Percentiles rank a stretch among this genome's conserved stretches.
phyloP scores from a whole-genome alignment of 2,329 filamentous ascomycete species.

The Coniochaeta sp. region DNA sequence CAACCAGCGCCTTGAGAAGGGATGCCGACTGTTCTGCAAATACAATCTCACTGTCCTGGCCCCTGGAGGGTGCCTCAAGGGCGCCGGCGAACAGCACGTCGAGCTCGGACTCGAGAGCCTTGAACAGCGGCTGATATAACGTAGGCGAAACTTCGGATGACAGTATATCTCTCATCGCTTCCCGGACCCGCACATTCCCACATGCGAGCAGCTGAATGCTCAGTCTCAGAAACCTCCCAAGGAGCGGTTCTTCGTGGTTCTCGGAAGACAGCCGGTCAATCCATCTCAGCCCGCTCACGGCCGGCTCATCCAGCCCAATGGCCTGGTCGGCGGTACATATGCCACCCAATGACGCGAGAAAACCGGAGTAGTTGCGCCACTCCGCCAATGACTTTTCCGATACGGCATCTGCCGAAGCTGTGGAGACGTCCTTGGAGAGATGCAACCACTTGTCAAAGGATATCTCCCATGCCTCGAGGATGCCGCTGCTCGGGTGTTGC shows the following conservation, averaged over 20 bases:
- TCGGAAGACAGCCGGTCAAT: conserved; percentile 56
- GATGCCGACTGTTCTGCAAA: conserved; percentile 64
- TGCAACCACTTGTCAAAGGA: conserved; percentile 60
- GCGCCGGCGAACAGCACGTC: conserved; percentile 55
- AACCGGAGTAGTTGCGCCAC: conserved; percentile 64
- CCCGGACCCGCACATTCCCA: conserved; percentile 55
- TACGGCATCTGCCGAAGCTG: conserved; percentile 39
- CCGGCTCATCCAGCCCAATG: conserved; percentile 49
- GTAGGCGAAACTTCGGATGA: conserved; percentile 57
- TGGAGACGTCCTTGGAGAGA: conserved; percentile 56
- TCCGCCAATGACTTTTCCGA: conserved; percentile 52
- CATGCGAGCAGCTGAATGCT: conserved; percentile 61
- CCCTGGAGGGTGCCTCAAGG: conserved; percentile 41
- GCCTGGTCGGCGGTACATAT: conserved; percentile 57
- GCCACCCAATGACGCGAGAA: conserved; percentile 59
- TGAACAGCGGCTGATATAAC: conserved; percentile 57
- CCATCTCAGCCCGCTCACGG: conserved; percentile 52
- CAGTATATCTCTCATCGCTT: conserved; percentile 60
- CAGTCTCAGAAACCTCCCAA: conserved; percentile 53
- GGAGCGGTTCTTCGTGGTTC: conserved; percentile 51
- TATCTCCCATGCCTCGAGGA: conserved; percentile 59
- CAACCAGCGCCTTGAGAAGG: conserved; percentile 55
- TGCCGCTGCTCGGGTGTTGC: conserved; percentile 57
- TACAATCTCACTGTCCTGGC: conserved; percentile 52
- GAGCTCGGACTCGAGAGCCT: conserved; percentile 57